Evolutionary conservation across 1,139 yeast genomes (phyloP).

Genomic region (Pichia sp.): DNA sequence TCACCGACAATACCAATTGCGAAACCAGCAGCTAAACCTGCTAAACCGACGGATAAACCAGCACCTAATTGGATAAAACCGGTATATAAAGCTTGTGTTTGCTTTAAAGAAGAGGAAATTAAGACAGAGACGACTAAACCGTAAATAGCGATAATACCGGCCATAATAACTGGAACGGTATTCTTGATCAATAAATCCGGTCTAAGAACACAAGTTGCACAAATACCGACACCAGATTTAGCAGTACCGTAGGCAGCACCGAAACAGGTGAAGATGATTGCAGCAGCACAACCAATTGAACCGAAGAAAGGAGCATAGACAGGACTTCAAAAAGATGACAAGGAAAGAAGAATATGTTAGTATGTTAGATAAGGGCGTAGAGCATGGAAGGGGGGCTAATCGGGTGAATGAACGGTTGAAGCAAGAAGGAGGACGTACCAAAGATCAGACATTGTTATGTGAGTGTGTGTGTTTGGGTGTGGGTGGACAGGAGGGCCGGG

Average conservation of each 20-base stretch:
- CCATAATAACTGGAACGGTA: conserved; percentile 97
- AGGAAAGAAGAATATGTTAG: background rate
- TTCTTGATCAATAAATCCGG: conserved; percentile 89
- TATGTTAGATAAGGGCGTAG: background rate
- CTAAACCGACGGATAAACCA: conserved; percentile 93
- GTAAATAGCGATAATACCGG: conserved; percentile 98
- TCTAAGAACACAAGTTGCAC: conserved; percentile 96
- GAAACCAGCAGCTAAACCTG: conserved; percentile 97
- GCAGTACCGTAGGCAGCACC: conserved; percentile 99
- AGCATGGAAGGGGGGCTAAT: background rate
- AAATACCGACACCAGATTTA: conserved; percentile 98
- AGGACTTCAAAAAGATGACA: conserved; percentile 37
- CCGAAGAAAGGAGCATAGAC: conserved; percentile 94
- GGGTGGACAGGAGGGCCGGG: background rate
- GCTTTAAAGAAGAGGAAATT: conserved; percentile 85
- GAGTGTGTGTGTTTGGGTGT: background rate
- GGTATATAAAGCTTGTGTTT: conserved; percentile 87
- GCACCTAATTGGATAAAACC: conserved; percentile 99
- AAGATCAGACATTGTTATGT: conserved; percentile 28
- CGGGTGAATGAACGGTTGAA: background rate
- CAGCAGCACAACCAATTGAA: conserved; percentile 98
- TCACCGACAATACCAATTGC: conserved; percentile 99
- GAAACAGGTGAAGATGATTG: conserved; percentile 95
- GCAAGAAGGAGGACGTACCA: conserved; percentile 24
- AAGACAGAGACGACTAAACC: conserved; percentile 96